phyloP scores from a whole-genome alignment of 768 basidiomycete genomes.

The Tephrocybe sp. region DNA sequence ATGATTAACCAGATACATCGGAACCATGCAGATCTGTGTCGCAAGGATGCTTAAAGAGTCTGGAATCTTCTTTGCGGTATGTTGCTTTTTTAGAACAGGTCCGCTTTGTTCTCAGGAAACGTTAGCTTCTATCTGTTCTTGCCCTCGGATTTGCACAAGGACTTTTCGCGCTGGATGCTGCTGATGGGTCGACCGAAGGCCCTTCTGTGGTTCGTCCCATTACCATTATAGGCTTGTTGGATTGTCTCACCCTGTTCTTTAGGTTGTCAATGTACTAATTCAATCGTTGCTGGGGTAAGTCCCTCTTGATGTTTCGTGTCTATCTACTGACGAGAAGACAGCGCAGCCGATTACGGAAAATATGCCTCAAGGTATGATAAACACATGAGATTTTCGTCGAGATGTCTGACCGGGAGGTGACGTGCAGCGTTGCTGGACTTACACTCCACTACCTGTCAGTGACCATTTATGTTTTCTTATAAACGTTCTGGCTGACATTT shows the following conservation, averaged over 20 bases:
- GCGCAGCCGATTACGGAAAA: constrained; percentile 65
- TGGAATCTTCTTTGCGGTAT: constrained; percentile 85
- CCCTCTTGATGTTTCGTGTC: not conserved
- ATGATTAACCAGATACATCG: constrained; percentile 58
- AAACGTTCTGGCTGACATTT: constrained; percentile 1
- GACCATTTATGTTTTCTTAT: not conserved
- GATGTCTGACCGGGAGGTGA: not conserved
- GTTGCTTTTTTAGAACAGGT: constrained; percentile 22
- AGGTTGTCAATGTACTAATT: constrained; percentile 71
- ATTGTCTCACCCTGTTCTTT: not conserved
- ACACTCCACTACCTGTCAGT: constrained; percentile 77
- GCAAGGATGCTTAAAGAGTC: constrained; percentile 93
- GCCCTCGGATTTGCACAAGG: constrained; percentile 84
- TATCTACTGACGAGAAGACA: constrained; percentile 18
- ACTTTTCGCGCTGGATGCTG: constrained; percentile 86
- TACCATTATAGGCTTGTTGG: not conserved
- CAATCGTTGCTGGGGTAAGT: constrained; percentile 81
- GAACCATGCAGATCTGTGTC: constrained; percentile 92
- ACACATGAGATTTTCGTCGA: not conserved
- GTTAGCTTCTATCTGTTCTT: constrained; percentile 75
- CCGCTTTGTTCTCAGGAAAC: constrained; percentile 1
- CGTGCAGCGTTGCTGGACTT: constrained; percentile 51
- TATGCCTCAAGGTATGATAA: constrained; percentile 43
- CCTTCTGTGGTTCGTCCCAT: constrained; percentile 38
- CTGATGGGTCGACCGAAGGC: constrained; percentile 72